Evolutionary conservation across 768 basidiomycete species (phyloP).

Genomic region (Coprinellus micaceus): DNA sequence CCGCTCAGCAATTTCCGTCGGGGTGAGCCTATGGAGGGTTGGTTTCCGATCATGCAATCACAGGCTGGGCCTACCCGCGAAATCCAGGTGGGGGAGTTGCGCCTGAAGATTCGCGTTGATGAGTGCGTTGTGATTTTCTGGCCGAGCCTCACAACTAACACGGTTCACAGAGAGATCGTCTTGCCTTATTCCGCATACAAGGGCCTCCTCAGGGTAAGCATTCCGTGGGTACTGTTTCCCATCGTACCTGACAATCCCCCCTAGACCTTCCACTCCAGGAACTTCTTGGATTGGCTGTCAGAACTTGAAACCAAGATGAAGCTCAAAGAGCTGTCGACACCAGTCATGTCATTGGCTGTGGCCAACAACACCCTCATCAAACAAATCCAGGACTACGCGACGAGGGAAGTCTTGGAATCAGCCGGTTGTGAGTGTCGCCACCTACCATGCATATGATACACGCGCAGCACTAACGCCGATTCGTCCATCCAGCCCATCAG

Average conservation of each 20-base stretch:
- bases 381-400: conserved; percentile 66
- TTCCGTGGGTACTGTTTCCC: neutral
- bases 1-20: conserved; percentile 68
- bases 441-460: neutral
- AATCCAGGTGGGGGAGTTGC: conserved; percentile 70
- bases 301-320: conserved; percentile 67
- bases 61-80: conserved; percentile 42
- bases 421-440: conserved; percentile 49
- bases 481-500: conserved; percentile 56
- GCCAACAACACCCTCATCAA: conserved; percentile 62
- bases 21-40: conserved; percentile 74
- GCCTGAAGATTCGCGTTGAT: conserved; percentile 67
- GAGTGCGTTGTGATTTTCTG: conserved; percentile 48
- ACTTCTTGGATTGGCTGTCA: conserved; percentile 70
- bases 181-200: conserved; percentile 65
- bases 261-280: conserved; percentile 56
- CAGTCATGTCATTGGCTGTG: conserved; percentile 66
- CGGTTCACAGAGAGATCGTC: conserved; percentile 63
- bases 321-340: conserved; percentile 56
- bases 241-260: too few species aligned
- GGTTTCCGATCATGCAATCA: conserved; percentile 70
- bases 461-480: conserved; percentile 6
- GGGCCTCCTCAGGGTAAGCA: conserved; percentile 53
- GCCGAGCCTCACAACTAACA: neutral
- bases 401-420: conserved; percentile 67